Base-by-base conservation (phyloP, 2,329 filamentous ascomycete species). In the Phoma sp. region DNA sequence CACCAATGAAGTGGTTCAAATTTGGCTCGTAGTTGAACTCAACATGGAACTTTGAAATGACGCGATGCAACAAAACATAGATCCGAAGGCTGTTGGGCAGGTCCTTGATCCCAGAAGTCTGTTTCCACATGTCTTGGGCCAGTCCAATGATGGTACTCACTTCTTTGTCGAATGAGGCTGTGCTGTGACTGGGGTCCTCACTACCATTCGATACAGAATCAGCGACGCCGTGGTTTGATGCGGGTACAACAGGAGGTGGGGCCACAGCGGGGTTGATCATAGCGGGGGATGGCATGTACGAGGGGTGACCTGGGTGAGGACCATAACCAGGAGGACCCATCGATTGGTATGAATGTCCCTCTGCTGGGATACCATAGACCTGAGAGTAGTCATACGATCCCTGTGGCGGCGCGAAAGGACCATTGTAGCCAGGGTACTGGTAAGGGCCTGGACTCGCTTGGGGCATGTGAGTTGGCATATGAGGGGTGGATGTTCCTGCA, bases 51-150 rank as follows among this genome's bases (percentile, higher is more conserved):
- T 79, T 80, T 50, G 81, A 80, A 51, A 83, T 79, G 46, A 87
- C 76, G 68, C 89, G 85, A 67, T 88, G 81, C 37, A 93, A 80
- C 9, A 90, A 78, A 41, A 86, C 81, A 56, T 84, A 84, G 15
- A 90, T 80, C 61, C 86, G 85, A 41, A 90, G 80, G 56, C 82
- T 83, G 35, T 83, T 82, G 13, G 86, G 82, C 15, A 91, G 74
- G 45, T 86, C 82, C 62, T 84, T 84, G 58, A 91, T 78, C 3
- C 80, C 80, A 7, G 81, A 81, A 2, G 87, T 82, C 21, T 78
- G 75, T 58, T 83, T 82, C 88, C 89, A 93, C 32, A 88, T 74
- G 22, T 85, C 83, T 55, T 84, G 81, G 4, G 85, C 83, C 65
- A 82, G 80, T 73, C 75, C 48, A 77, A 78, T 73, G 22, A 75